Evolutionary conservation across 1,139 yeast genomes (phyloP).

Genomic region (Pichia terricola): DNA sequence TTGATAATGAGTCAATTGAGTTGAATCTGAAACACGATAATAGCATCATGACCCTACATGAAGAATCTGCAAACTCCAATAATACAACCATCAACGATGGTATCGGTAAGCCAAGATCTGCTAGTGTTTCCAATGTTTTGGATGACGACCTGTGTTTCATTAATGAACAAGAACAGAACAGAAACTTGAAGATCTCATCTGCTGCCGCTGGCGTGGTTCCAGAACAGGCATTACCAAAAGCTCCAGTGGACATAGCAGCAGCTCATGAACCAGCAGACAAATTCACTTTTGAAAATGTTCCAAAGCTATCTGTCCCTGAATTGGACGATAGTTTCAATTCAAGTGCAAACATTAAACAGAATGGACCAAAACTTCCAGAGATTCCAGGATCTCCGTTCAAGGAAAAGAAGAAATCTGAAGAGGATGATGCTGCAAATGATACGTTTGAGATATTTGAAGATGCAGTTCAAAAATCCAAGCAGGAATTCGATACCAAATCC

Average conservation of each 20-base stretch:
- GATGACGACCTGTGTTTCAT: conserved; percentile 22
- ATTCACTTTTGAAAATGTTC: neutral
- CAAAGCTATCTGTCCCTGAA: conserved; percentile 1
- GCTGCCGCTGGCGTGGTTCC: neutral
- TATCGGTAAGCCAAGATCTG: conserved; percentile 11
- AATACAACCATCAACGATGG: conserved; percentile 17
- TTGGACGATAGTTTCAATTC: conserved; percentile 5
- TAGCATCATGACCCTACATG: conserved; percentile 8
- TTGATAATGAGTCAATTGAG: conserved; percentile 5
- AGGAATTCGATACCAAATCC: conserved; percentile 8
- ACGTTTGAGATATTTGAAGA: conserved; percentile 19
- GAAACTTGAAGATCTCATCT: neutral
- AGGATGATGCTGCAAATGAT: conserved; percentile 13
- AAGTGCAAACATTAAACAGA: conserved; percentile 12
- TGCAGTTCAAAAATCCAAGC: conserved; percentile 12
- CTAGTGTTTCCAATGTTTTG: conserved; percentile 8
- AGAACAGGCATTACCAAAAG: too few relatives aligned
- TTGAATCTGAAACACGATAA: conserved; percentile 1
- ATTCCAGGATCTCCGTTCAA: conserved; percentile 28
- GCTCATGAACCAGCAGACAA: neutral
- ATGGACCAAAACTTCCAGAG: conserved; percentile 23
- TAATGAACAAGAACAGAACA: neutral
- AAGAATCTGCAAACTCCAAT: conserved; percentile 22
- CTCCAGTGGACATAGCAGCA: neutral
- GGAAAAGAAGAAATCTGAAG: conserved; percentile 12